These are phyloP conservation scores for Alternaria atra DNA, from an alignment of 2,329 filamentous ascomycete genomes.

Conservation along the genomic window DNA sequence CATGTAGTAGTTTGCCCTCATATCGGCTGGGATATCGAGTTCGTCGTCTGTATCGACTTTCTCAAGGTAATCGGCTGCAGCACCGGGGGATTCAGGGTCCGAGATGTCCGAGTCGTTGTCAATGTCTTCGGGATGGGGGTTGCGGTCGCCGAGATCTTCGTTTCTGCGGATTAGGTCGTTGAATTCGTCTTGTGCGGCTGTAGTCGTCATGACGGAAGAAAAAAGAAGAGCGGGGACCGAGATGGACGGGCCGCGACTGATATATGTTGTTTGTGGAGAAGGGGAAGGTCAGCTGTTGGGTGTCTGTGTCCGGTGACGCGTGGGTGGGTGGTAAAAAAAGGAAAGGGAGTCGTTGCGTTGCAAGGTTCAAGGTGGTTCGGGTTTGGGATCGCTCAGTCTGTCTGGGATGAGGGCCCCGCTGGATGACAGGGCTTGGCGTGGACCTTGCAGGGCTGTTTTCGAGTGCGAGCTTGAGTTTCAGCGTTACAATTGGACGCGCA, in stretches of 20 bases:
- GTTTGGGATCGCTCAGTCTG: conserved; percentile 3
- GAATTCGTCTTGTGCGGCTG: conserved; percentile 61
- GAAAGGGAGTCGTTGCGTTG: conserved; percentile 14
- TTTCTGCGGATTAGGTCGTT: conserved; percentile 58
- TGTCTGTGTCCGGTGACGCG: conserved; percentile 15
- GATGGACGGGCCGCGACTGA: conserved; percentile 14
- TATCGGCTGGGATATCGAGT: conserved; percentile 58
- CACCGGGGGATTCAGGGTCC: conserved; percentile 61
- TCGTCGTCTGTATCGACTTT: conserved; percentile 63
- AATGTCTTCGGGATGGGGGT: conserved; percentile 63
- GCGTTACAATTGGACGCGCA: conserved; percentile 9
- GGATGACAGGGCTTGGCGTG: conserved; percentile 26
- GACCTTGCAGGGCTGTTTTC: conserved; percentile 19
- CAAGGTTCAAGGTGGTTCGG: conserved; percentile 15
- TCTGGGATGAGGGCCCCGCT: conserved; percentile 10
- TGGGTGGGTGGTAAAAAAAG: conserved; percentile 12
- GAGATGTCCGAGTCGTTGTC: conserved; percentile 68
- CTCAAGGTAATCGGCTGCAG: conserved; percentile 65
- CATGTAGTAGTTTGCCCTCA: conserved; percentile 65
- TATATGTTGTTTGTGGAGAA: conserved; percentile 34
- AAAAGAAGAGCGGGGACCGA: conserved; percentile 20
- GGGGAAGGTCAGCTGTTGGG: conserved; percentile 3
- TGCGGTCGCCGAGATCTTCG: conserved; percentile 53
- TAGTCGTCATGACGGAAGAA: conserved; percentile 52
- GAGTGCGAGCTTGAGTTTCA: conserved; percentile 14